Evolutionary conservation across 805 yeast species (phyloP).

Genomic region (Candida oleophila): DNA sequence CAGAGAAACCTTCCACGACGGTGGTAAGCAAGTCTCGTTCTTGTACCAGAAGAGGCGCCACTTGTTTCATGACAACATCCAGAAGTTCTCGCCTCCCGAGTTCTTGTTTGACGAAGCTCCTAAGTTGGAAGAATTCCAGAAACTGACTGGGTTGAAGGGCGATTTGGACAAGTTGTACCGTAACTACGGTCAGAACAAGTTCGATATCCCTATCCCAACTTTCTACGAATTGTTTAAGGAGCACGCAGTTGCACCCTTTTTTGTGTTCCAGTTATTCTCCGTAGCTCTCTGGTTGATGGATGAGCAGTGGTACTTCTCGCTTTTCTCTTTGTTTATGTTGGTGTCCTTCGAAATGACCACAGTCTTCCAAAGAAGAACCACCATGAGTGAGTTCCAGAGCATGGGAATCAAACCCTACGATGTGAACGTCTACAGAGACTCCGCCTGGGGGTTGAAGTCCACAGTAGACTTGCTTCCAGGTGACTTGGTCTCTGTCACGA

Average conservation of each 20-base stretch:
- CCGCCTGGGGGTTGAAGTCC: slow-evolving; percentile 65
- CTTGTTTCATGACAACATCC: slow-evolving; percentile 54
- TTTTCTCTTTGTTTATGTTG: slow-evolving; percentile 88
- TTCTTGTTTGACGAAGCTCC: slow-evolving; percentile 67
- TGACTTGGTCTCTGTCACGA: slow-evolving; percentile 81
- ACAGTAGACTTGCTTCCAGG: slow-evolving; percentile 85
- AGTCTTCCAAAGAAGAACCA: slow-evolving; percentile 91
- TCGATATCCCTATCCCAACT: slow-evolving; percentile 94
- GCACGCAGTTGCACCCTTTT: slow-evolving; percentile 97
- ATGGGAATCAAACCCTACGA: slow-evolving; percentile 95
- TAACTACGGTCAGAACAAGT: slow-evolving; percentile 78
- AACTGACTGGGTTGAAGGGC: slow-evolving; percentile 53
- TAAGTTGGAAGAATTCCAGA: slow-evolving; percentile 55
- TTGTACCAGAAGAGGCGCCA: slow-evolving; percentile 91
- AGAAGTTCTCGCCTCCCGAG: slow-evolving; percentile 75
- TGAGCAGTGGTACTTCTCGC: slow-evolving; percentile 93
- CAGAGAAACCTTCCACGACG: slow-evolving; percentile 53
- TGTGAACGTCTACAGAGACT: slow-evolving; percentile 69
- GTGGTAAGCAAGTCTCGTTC: slow-evolving; percentile 66
- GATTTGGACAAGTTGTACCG: slow-evolving; percentile 49
- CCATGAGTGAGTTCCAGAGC: slow-evolving; percentile 92
- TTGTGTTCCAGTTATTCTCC: slow-evolving; percentile 94
- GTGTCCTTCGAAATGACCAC: slow-evolving; percentile 91
- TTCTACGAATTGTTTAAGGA: slow-evolving; percentile 89
- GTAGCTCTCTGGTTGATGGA: slow-evolving; percentile 95